A percentile compares a stretch with the other conserved stretches of the same genome.
These are phyloP conservation scores for Fraxinus floribunda DNA, from an alignment of 305 asterid genomes.

Conservation along the genomic window DNA sequence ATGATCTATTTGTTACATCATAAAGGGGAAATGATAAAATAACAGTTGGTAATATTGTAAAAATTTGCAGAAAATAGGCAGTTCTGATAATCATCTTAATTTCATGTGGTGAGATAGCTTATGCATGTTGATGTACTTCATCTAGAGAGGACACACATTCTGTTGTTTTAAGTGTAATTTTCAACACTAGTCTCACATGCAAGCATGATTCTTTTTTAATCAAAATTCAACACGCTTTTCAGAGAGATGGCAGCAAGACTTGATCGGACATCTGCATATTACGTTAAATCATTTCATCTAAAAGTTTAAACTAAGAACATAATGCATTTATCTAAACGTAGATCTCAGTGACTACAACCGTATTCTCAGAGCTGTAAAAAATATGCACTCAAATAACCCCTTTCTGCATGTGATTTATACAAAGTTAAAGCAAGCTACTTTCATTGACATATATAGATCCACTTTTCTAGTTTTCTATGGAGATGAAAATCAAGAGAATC, in stretches of 20 bases:
- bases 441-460: no score
- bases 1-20: no score
- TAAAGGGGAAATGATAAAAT: no score
- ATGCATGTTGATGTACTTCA: not conserved
- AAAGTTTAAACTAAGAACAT: no score
- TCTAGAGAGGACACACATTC: not conserved
- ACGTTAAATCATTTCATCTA: no score
- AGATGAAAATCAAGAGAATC: no score
- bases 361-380: not conserved
- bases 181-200: not conserved
- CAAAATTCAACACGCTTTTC: not conserved
- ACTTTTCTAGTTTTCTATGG: no score
- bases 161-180: no score
- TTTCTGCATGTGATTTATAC: not conserved
- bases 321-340: no score
- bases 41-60: no score
- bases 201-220: not conserved
- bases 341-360: not conserved
- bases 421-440: not conserved
- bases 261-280: not conserved
- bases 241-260: not conserved
- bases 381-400: not conserved
- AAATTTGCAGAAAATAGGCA: not conserved
- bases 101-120: not conserved
- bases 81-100: not conserved